Percentiles rank a stretch among this genome's conserved stretches.
Evolutionary conservation across 495 filamentous ascomycete genomes (phyloP).

Genomic region (Daldinia childiae): DNA sequence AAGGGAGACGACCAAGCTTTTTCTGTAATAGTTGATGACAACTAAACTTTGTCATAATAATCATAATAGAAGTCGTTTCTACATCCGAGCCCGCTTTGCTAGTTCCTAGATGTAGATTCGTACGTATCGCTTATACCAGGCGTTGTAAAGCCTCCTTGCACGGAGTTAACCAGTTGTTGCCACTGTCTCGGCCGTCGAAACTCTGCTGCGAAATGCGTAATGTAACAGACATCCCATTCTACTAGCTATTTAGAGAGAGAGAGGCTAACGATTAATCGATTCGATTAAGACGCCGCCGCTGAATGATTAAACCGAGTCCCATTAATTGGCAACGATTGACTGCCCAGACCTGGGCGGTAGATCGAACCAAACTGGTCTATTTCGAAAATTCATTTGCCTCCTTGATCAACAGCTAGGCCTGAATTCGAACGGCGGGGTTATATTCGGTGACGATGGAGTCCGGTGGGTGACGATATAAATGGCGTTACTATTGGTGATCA

Average conservation of each 20-base stretch:
- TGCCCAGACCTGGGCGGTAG: neutral
- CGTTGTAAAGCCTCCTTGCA: neutral
- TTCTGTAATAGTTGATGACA: neutral
- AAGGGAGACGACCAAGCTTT: neutral
- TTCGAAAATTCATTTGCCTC: neutral
- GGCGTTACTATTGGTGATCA: constrained; percentile 2
- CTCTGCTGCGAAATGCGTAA: neutral
- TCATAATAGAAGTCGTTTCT: neutral
- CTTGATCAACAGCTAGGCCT: neutral
- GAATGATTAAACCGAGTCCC: neutral
- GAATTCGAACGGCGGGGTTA: neutral
- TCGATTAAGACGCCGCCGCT: neutral
- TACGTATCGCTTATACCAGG: neutral
- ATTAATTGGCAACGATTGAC: neutral
- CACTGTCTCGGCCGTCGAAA: neutral
- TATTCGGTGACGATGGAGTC: neutral
- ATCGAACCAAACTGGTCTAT: neutral
- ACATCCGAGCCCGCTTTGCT: neutral
- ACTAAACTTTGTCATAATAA: neutral
- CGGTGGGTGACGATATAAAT: neutral
- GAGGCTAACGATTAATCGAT: neutral
- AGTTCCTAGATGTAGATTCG: neutral
- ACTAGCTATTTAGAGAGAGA: neutral
- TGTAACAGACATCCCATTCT: neutral
- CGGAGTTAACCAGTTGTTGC: neutral